Evolutionary conservation across 2,329 filamentous ascomycete genomes (phyloP).

Genomic region (Paecilomyces fulvus): DNA sequence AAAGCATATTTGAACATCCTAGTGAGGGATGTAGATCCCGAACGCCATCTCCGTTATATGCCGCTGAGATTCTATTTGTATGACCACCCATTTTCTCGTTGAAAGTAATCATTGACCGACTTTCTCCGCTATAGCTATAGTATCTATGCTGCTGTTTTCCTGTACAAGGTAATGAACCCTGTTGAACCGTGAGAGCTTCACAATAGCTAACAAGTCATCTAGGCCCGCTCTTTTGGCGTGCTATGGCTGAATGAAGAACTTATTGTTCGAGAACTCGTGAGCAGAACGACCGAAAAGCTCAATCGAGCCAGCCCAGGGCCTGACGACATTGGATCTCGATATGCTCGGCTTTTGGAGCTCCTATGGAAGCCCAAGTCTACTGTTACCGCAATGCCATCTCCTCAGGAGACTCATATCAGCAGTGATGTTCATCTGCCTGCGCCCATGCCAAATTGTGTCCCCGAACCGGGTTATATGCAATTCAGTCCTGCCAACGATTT

Average conservation of each 20-base stretch:
- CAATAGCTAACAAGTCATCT: background rate
- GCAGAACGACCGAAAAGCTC: constrained; percentile 51
- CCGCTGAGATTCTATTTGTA: constrained; percentile 56
- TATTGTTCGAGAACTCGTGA: constrained; percentile 50
- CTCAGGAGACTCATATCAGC: constrained; percentile 19
- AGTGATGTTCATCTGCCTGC: constrained; percentile 24
- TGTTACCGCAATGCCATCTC: constrained; percentile 11
- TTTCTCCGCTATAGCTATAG: constrained; percentile 28
- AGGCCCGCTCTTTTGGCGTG: constrained; percentile 52
- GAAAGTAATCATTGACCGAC: background rate
- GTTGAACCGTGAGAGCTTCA: background rate
- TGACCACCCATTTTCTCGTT: constrained; percentile 13
- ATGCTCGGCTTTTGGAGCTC: constrained; percentile 52
- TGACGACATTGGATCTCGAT: constrained; percentile 54
- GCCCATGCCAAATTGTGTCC: constrained; percentile 20
- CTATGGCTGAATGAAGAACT: constrained; percentile 47
- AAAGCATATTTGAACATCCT: constrained; percentile 54
- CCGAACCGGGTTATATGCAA: constrained; percentile 30
- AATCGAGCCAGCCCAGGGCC: constrained; percentile 50
- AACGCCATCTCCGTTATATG: constrained; percentile 54
- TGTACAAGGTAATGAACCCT: constrained; percentile 47
- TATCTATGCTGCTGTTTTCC: constrained; percentile 57
- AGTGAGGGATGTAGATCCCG: constrained; percentile 52
- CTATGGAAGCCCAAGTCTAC: constrained; percentile 46
- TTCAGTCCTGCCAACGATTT: constrained; percentile 48